phyloP scores from a whole-genome alignment of 768 basidiomycete genomes.

The Suillus decipiens region DNA sequence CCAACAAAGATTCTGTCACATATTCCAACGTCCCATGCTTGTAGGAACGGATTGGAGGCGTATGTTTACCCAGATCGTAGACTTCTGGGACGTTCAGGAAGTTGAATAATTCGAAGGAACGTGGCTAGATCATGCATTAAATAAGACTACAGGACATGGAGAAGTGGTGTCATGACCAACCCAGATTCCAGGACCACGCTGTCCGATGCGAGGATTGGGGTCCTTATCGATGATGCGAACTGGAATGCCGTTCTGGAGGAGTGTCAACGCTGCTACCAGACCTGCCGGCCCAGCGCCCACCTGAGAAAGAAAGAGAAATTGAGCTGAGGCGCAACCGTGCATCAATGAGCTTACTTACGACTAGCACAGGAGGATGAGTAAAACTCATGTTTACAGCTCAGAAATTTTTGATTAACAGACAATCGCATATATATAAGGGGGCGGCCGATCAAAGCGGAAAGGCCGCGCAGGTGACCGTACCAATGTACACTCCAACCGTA shows the following conservation, averaged over 20 bases:
- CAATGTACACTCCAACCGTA: no score
- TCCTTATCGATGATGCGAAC: constrained; percentile 14
- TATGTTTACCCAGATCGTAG: constrained; percentile 28
- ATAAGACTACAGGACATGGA: background rate
- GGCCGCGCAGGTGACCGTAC: no score
- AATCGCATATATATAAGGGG: no score
- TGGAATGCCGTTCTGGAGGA: constrained; percentile 32
- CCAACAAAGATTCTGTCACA: constrained; percentile 13
- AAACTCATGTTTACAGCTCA: background rate
- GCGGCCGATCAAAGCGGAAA: no score
- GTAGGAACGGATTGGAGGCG: constrained; percentile 36
- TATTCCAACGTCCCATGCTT: constrained; percentile 15
- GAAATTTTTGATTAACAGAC: background rate
- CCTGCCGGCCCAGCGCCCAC: constrained; percentile 51
- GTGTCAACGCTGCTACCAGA: constrained; percentile 42
- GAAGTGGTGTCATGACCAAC: constrained; percentile 18
- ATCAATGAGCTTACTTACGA: constrained; percentile 1
- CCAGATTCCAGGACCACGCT: constrained; percentile 41
- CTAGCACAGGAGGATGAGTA: constrained; percentile 8
- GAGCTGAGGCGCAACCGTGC: background rate
- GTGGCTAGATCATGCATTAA: constrained; percentile 31
- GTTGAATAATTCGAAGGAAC: constrained; percentile 43
- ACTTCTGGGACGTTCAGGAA: constrained; percentile 40
- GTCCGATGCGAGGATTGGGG: constrained; percentile 35
- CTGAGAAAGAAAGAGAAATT: constrained; percentile 26